These are phyloP conservation scores for Myxozyma lipomycoides DNA, from an alignment of 805 yeast species.

Conservation along the genomic window DNA sequence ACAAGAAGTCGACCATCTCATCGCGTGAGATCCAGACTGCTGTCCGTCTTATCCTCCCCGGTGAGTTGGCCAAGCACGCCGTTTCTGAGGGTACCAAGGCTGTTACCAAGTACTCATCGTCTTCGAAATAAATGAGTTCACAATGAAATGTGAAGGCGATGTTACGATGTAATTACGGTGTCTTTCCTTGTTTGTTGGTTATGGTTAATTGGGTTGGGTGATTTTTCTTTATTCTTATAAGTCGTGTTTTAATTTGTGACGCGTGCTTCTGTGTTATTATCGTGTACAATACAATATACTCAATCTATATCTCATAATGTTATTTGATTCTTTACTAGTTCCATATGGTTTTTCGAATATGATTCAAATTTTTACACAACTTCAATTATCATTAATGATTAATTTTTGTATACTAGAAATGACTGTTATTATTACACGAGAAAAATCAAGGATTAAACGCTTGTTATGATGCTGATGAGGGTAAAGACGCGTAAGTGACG, in stretches of 20 bases:
- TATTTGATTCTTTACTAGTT: no score
- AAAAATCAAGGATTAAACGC: no score
- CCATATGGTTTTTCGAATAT: no score
- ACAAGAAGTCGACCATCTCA: constrained; percentile 95
- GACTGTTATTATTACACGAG: no score
- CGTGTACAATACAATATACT: constrained; percentile 20
- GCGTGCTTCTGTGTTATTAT: constrained; percentile 21
- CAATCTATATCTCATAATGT: no score
- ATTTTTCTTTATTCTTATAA: background rate
- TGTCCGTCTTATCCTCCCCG: constrained; percentile 95
- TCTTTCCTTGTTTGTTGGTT: constrained; percentile 25
- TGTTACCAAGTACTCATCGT: constrained; percentile 31
- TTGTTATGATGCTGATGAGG: no score
- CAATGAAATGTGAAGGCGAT: constrained; percentile 2
- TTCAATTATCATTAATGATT: no score
- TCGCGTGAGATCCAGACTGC: constrained; percentile 99
- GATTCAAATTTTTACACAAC: no score
- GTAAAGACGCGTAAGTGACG: no score
- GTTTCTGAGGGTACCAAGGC: constrained; percentile 74
- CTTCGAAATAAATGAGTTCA: constrained; percentile 15
- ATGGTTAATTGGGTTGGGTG: constrained; percentile 22
- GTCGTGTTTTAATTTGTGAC: constrained; percentile 6
- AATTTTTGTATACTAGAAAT: no score
- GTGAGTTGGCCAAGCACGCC: constrained; percentile 98
- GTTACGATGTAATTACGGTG: constrained; percentile 16